phyloP scores from a whole-genome alignment of 441 rosid species.

The Daphne laureola region DNA sequence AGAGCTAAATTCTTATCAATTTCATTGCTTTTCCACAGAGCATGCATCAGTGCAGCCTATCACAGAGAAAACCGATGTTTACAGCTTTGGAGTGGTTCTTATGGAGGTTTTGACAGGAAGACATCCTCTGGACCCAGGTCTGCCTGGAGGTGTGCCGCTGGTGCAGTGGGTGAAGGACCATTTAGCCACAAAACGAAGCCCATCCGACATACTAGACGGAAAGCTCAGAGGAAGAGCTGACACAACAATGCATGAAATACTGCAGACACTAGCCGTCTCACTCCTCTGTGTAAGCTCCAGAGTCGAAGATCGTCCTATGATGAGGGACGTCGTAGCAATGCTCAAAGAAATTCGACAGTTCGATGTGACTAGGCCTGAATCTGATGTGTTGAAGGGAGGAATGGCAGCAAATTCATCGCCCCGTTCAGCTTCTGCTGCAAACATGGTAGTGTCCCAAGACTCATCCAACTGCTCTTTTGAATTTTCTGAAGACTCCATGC shows the following conservation, averaged over 20 bases:
- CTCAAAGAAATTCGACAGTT: constrained; percentile 71
- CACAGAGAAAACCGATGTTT: constrained; percentile 82
- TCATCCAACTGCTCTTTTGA: constrained; percentile 75
- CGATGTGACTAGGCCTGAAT: constrained; percentile 37
- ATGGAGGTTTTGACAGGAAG: constrained; percentile 82
- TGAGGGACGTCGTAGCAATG: constrained; percentile 94
- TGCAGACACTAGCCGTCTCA: constrained; percentile 83
- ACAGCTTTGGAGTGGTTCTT: constrained; percentile 77
- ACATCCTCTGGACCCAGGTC: constrained; percentile 82
- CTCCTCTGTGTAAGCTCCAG: constrained; percentile 60
- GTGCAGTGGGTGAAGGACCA: constrained; percentile 88
- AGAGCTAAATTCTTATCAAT: neutral
- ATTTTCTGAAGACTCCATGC: constrained; percentile 61
- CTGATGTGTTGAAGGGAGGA: constrained; percentile 37
- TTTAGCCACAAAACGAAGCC: constrained; percentile 48
- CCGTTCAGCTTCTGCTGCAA: constrained; percentile 31
- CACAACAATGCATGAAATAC: constrained; percentile 87
- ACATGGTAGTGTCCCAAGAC: constrained; percentile 41
- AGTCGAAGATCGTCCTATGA: constrained; percentile 62
- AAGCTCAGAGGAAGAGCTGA: constrained; percentile 77
- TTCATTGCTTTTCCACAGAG: constrained; percentile 31
- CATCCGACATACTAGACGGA: constrained; percentile 57
- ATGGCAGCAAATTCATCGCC: constrained; percentile 12
- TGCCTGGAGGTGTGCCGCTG: constrained; percentile 69
- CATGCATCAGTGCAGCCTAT: constrained; percentile 72